These are phyloP conservation scores for Erysimum cheiri DNA, from an alignment of 441 rosid species.

Conservation along the genomic window DNA sequence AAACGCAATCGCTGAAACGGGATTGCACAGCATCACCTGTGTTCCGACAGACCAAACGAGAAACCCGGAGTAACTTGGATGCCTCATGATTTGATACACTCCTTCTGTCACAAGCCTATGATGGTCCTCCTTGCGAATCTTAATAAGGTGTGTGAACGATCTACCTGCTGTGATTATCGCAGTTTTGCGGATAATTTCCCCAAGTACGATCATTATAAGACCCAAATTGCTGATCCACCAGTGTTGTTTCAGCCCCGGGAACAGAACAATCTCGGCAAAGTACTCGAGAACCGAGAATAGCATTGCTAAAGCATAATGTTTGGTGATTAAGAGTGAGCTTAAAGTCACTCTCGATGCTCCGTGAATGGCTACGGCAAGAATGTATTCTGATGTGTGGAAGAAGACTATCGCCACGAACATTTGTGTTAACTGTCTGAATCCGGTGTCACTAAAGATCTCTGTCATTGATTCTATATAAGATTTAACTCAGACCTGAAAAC, in stretches of 20 bases:
- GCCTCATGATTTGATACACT: slow-evolving; percentile 64
- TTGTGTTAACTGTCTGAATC: slow-evolving; percentile 67
- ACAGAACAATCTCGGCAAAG: slow-evolving; percentile 51
- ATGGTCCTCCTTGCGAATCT: slow-evolving; percentile 59
- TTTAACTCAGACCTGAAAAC: slow-evolving; percentile 51
- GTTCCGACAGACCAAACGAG: slow-evolving; percentile 83
- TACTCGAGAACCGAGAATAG: slow-evolving; percentile 65
- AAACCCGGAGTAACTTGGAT: slow-evolving; percentile 85
- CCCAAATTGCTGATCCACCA: slow-evolving; percentile 78
- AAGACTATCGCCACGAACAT: slow-evolving; percentile 60
- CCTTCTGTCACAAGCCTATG: slow-evolving; percentile 75
- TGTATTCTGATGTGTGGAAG: slow-evolving; percentile 76
- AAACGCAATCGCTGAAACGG: slow-evolving; percentile 65
- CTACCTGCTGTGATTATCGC: slow-evolving; percentile 78
- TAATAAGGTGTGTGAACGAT: slow-evolving; percentile 78
- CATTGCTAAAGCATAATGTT: slow-evolving; percentile 74
- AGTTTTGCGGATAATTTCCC: slow-evolving; percentile 67
- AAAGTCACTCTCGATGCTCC: slow-evolving; percentile 67
- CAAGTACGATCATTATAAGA: slow-evolving; percentile 59
- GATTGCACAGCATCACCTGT: slow-evolving; percentile 88
- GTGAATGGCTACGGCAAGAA: slow-evolving; percentile 62
- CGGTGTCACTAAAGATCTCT: slow-evolving; percentile 58
- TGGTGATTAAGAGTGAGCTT: slow-evolving; percentile 70
- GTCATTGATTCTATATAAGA: slow-evolving; percentile 47
- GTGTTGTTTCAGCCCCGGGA: slow-evolving; percentile 70